A percentile compares a stretch with the other conserved stretches of the same genome.
phyloP scores from a whole-genome alignment of 176 grass and related monocot species.

The Rhynchospora tenuis region DNA sequence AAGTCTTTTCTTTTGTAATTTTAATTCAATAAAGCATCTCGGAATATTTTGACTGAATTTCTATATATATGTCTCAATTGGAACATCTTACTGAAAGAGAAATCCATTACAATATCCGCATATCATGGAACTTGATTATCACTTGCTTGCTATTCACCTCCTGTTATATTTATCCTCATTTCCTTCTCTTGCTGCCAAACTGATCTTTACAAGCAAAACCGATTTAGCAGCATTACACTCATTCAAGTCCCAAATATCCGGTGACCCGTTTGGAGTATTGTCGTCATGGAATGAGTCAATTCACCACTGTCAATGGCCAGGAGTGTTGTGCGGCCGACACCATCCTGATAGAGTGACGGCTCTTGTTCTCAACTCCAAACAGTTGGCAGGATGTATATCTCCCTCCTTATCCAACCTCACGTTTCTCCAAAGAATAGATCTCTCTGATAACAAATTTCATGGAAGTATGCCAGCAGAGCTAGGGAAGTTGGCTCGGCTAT shows the following conservation, averaged over 20 bases:
- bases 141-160: not conserved
- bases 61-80: too few relatives aligned
- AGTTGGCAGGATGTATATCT: not conserved
- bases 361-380: too few relatives aligned
- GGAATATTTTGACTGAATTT: too few relatives aligned
- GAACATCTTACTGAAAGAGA: too few relatives aligned
- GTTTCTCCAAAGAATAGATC: conserved; percentile 17
- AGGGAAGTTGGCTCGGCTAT: not conserved
- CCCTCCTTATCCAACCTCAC: conserved; percentile 32
- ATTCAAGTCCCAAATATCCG: conserved; percentile 26
- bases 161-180: not conserved
- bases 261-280: not conserved
- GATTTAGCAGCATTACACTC: conserved; percentile 20
- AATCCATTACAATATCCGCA: not conserved
- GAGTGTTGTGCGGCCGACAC: conserved; percentile 18
- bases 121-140: not conserved
- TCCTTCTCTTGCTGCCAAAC: not conserved
- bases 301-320: conserved; percentile 23
- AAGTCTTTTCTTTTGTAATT: too few relatives aligned
- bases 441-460: conserved; percentile 16
- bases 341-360: conserved; percentile 25
- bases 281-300: conserved; percentile 34
- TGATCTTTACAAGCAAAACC: not conserved
- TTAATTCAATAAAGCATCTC: too few relatives aligned
- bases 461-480: conserved; percentile 24